Percentiles rank a stretch among this genome's conserved stretches.
Evolutionary conservation across 1,139 yeast species (phyloP).

Genomic region (Kodamaea plutei): DNA sequence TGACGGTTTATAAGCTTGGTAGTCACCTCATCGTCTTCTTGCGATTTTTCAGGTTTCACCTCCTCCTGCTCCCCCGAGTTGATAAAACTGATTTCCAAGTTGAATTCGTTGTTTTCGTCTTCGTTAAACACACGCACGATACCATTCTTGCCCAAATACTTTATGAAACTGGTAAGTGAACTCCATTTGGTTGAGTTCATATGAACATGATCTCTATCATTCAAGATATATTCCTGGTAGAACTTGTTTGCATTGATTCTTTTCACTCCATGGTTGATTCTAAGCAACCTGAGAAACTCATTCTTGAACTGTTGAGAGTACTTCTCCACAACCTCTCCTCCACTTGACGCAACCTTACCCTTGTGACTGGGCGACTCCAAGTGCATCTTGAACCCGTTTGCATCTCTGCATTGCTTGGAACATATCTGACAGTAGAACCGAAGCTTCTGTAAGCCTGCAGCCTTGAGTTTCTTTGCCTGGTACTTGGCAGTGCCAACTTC

Average conservation of each 20-base stretch:
- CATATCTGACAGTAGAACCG: constrained; percentile 91
- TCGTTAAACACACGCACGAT: constrained; percentile 49
- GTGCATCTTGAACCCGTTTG: constrained; percentile 91
- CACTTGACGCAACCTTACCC: constrained; percentile 37
- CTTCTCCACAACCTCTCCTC: constrained; percentile 46
- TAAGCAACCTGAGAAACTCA: constrained; percentile 63
- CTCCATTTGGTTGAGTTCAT: constrained; percentile 86
- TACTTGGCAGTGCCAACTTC: constrained; percentile 83
- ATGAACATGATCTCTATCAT: constrained; percentile 78
- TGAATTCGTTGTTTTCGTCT: constrained; percentile 40
- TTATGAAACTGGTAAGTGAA: constrained; percentile 67
- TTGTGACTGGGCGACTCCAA: constrained; percentile 72
- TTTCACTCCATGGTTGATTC: constrained; percentile 77
- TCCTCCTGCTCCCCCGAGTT: constrained; percentile 14
- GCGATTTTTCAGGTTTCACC: constrained; percentile 15
- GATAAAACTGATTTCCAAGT: constrained; percentile 28
- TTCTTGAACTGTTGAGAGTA: constrained; percentile 58
- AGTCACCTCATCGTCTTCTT: constrained; percentile 18
- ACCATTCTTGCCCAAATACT: constrained; percentile 57
- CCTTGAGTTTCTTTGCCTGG: constrained; percentile 72
- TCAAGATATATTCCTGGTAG: constrained; percentile 79
- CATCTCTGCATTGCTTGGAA: constrained; percentile 89
- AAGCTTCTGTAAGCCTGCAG: constrained; percentile 80
- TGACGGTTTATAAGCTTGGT: constrained; percentile 48
- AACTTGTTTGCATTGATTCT: constrained; percentile 75